Conservation (phyloP, 352 stramenopile genomes). For the Phytophthora lateralis region DNA sequence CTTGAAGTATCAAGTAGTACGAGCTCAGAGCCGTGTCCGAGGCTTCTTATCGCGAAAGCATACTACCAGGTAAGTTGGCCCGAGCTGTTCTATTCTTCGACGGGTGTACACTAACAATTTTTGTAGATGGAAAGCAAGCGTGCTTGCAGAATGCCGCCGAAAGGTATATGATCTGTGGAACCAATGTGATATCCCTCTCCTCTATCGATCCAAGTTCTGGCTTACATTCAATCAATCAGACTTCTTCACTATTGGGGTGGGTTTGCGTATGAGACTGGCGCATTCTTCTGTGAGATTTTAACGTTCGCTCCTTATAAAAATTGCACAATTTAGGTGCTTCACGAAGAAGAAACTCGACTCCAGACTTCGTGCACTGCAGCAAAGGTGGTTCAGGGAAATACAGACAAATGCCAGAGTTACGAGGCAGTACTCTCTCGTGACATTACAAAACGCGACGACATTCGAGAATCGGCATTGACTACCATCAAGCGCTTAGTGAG, state of each 20-base stretch:
- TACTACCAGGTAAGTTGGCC: slow-evolving; percentile 49
- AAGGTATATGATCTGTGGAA: slow-evolving; percentile 80
- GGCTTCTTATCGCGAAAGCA: slow-evolving; percentile 63
- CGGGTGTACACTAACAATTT: not conserved
- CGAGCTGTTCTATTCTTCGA: not conserved
- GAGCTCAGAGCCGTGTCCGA: slow-evolving; percentile 66
- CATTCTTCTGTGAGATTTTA: not conserved
- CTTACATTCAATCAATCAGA: slow-evolving; percentile 72
- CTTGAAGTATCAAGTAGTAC: slow-evolving; percentile 63
- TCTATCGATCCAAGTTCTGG: slow-evolving; percentile 87
- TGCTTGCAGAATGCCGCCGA: slow-evolving; percentile 57
- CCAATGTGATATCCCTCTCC: slow-evolving; percentile 62
- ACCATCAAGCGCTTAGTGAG: slow-evolving; percentile 23
- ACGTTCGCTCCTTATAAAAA: not conserved
- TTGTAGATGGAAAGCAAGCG: slow-evolving; percentile 62
- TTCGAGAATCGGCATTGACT: slow-evolving; percentile 14
- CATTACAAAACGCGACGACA: slow-evolving; percentile 11
- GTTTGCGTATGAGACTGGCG: slow-evolving; percentile 11
- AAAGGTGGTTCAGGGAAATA: slow-evolving; percentile 4
- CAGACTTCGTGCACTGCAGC: slow-evolving; percentile 14
- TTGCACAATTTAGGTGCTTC: slow-evolving; percentile 48
- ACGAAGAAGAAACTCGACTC: slow-evolving; percentile 63
- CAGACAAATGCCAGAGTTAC: slow-evolving; percentile 5
- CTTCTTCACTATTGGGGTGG: slow-evolving; percentile 79
- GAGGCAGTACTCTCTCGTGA: slow-evolving; percentile 4